Percentiles rank a stretch among this genome's conserved stretches.
Conservation (phyloP, 208 protist genomes). For the Crithidia expoeki region DNA sequence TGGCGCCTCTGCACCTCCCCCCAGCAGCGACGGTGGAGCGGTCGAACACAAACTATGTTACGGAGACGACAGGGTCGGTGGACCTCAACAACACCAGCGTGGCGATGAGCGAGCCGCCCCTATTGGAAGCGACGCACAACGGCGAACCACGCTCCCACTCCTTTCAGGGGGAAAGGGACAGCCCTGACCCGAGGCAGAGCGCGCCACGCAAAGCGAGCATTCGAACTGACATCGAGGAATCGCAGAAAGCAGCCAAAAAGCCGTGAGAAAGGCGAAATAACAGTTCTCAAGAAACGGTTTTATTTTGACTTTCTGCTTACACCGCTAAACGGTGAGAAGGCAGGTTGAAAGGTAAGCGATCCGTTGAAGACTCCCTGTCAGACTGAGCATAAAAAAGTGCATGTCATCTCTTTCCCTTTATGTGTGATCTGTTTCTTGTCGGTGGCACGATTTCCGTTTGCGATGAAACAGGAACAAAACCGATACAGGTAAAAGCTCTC, state of each 20-base stretch:
- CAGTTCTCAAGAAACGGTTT: too few relatives aligned
- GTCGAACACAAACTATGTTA: constrained; percentile 5
- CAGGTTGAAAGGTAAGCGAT: not conserved
- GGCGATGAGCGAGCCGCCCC: constrained; percentile 26
- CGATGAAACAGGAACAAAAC: too few relatives aligned
- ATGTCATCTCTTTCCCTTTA: too few relatives aligned
- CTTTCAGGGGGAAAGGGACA: constrained; percentile 1
- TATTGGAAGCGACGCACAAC: constrained; percentile 30
- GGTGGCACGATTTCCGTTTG: too few relatives aligned
- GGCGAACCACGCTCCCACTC: constrained; percentile 1
- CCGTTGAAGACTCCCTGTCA: too few relatives aligned
- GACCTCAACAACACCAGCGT: constrained; percentile 1
- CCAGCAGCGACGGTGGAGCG: constrained; percentile 6
- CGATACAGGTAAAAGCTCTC: too few relatives aligned
- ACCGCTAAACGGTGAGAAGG: not conserved
- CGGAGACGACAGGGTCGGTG: constrained; percentile 3
- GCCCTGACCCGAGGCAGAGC: constrained; percentile 1
- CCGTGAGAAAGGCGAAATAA: not conserved
- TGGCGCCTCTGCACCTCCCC: not conserved
- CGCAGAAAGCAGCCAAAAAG: not conserved
- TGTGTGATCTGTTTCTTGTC: too few relatives aligned
- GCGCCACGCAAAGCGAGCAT: not conserved
- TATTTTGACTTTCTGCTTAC: too few relatives aligned
- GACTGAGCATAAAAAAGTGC: too few relatives aligned
- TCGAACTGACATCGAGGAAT: not conserved